Base-by-base conservation (phyloP, 441 rosid genomes). In the Euphorbia neoarborescens region DNA sequence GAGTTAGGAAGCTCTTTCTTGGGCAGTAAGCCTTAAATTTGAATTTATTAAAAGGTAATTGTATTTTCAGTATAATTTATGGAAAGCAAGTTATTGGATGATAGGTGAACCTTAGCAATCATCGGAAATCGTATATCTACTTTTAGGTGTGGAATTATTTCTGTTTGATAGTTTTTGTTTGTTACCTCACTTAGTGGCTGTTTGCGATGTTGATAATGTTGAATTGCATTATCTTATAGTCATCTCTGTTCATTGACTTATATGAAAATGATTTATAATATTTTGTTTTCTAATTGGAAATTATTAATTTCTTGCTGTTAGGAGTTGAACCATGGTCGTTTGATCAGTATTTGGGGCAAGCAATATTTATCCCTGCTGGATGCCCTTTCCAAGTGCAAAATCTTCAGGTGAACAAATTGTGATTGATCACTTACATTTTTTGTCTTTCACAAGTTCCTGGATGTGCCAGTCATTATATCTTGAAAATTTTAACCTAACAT, bases 311-410 rank as follows among this genome's bases (percentile, higher is more conserved):
- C 71, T 71, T 44, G 34, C 9, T 76, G 71, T 70, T 83, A 94
- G 99, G 98, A 74, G 86, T 94, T 53, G 98, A 89, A 84, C 98
- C 97, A 44, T 94, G 97, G 96, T 83, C 97, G 24, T 85, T 89
- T 81, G 86, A 89, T 53, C 99, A 94, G 75, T 77, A 71, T 83
- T 73, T 79, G 65, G 98, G 99, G 75, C 79, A 94, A 77, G 97
- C 98, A 53, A 81, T 94, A 65, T 94, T 94, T 80, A 61, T 94
- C 66, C 99, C 99, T 46, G 90, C 99, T 72, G 97, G 99, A 67
- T 92, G 98, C 79, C 98, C 96, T 51, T 92, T 85, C 80, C 99
- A 94, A 79, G 75, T 79, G 76, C 86, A 85, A 78, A 89, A 90
- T 78, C 86, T 89, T 75, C 90, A 87, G 90, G 99, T 85, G 54